Evolutionary conservation across 371 early-diverging fungal species (phyloP).

Genomic region (Chytridiales sp.): DNA sequence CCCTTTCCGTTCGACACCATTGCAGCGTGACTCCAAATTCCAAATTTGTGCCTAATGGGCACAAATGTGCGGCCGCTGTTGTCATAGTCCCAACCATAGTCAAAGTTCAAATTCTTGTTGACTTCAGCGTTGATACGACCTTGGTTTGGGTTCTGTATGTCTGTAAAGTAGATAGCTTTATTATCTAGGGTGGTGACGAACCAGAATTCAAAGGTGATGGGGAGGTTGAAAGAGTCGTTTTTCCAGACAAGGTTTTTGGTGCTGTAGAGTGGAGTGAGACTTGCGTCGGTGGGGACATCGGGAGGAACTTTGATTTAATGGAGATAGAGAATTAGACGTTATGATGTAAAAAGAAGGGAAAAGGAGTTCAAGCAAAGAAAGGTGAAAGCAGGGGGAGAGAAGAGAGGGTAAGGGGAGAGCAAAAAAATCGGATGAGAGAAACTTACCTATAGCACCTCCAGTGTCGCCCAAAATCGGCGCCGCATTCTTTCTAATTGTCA

Average conservation of each 20-base stretch:
- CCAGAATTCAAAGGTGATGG: not conserved
- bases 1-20: not conserved
- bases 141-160: not conserved
- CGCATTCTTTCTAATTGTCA: conserved; percentile 4
- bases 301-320: too few relatives aligned
- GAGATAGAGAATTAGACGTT: too few relatives aligned
- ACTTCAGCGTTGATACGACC: conserved; percentile 2
- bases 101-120: not conserved
- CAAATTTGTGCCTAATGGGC: not conserved
- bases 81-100: not conserved
- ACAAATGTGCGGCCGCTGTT: not conserved
- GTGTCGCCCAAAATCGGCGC: not conserved
- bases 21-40: not conserved
- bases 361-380: too few relatives aligned
- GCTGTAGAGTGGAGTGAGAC: not conserved
- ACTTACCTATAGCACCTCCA: not conserved
- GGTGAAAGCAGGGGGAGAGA: too few relatives aligned
- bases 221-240: not conserved
- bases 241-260: not conserved
- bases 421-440: too few relatives aligned
- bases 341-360: too few relatives aligned
- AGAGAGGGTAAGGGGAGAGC: too few relatives aligned
- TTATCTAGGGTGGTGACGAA: not conserved
- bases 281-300: not conserved
- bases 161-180: not conserved